phyloP scores from a whole-genome alignment of 495 filamentous ascomycete genomes.

The Talaromyces nanjingensis region DNA sequence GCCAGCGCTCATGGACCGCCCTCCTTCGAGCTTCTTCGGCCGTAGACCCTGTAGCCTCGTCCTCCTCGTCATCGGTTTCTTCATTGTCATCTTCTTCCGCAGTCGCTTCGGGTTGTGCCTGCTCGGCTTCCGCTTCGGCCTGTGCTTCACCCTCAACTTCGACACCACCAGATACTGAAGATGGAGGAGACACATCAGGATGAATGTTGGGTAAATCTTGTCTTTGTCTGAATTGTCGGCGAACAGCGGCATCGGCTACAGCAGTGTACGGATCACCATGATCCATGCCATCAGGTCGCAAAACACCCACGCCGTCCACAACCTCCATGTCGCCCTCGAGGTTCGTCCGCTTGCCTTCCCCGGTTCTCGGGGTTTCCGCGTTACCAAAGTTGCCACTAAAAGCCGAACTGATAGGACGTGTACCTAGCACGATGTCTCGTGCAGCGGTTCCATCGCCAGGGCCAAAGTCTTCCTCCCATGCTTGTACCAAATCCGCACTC shows the following conservation, averaged over 20 bases:
- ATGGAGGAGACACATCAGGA: neutral
- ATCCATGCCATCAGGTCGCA: conserved; percentile 40
- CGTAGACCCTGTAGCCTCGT: neutral
- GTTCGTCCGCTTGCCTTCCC: conserved; percentile 57
- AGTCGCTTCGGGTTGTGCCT: conserved; percentile 12
- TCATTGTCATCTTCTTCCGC: conserved; percentile 20
- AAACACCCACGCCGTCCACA: conserved; percentile 42
- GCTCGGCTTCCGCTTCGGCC: neutral
- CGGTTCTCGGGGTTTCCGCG: conserved; percentile 47
- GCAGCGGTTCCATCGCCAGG: conserved; percentile 50
- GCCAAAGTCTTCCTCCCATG: conserved; percentile 72
- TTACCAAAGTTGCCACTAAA: conserved; percentile 60
- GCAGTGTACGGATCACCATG: conserved; percentile 40
- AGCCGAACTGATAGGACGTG: conserved; percentile 70
- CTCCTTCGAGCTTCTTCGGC: conserved; percentile 35
- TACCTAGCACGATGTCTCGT: conserved; percentile 63
- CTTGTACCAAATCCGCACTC: conserved; percentile 74
- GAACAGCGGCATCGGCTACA: conserved; percentile 40
- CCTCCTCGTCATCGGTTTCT: conserved; percentile 24
- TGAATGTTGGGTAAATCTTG: neutral
- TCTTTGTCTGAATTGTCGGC: conserved; percentile 31
- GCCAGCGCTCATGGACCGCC: conserved; percentile 65
- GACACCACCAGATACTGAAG: neutral
- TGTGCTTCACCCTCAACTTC: neutral
- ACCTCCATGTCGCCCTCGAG: conserved; percentile 56